phyloP scores from a whole-genome alignment of 306 rosid species.

The Sechiopsis laciniata region DNA sequence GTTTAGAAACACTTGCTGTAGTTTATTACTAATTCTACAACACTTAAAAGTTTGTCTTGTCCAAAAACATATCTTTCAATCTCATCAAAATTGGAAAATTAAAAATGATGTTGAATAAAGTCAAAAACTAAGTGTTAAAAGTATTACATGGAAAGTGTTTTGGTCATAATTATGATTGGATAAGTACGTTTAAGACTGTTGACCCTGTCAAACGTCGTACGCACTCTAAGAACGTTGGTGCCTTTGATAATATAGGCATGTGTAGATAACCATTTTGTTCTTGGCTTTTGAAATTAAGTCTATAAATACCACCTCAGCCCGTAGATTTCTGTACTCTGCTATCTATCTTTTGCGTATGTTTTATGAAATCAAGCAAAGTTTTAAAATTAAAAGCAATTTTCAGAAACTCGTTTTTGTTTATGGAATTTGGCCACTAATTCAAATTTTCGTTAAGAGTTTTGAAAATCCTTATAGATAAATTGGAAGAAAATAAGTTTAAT shows the following conservation, averaged over 20 bases:
- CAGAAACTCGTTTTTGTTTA: too few relatives aligned
- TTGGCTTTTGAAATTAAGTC: too few relatives aligned
- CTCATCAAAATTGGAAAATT: not conserved
- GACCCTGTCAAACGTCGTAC: not conserved
- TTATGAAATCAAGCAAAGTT: too few relatives aligned
- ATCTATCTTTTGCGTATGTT: too few relatives aligned
- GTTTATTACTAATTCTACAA: not conserved
- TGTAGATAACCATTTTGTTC: too few relatives aligned
- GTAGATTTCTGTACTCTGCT: too few relatives aligned
- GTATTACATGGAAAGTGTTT: not conserved
- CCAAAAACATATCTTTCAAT: not conserved
- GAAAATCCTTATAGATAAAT: too few relatives aligned
- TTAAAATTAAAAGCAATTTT: too few relatives aligned
- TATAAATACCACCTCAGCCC: too few relatives aligned
- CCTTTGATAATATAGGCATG: conserved; percentile 14
- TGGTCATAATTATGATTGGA: not conserved
- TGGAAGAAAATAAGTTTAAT: too few relatives aligned
- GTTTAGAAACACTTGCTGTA: not conserved
- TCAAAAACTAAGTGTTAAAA: not conserved
- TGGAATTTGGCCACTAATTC: too few relatives aligned
- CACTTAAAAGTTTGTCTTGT: not conserved
- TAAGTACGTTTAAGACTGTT: not conserved
- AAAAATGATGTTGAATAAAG: not conserved
- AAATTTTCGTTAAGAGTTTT: too few relatives aligned
- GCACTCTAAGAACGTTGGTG: not conserved